Evolutionary conservation across 208 protist species (phyloP), one percentile per base, ranked within the genome.

Genomic region (Trypanosoma boissoni): DNA sequence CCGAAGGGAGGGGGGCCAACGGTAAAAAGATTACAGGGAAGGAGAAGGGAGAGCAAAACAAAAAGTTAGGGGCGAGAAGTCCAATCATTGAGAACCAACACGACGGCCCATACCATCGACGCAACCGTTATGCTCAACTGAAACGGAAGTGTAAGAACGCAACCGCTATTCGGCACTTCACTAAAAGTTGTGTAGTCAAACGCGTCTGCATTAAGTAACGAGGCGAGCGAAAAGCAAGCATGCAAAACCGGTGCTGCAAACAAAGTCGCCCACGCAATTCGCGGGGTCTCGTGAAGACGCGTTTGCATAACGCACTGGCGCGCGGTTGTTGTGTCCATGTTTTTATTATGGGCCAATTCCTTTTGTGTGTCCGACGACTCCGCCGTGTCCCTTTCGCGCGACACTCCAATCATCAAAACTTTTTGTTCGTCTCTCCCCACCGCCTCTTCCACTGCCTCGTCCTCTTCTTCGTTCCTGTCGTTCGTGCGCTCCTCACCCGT

Each of bases 51-150:
- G n/a, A n/a, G n/a, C n/a, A n/a, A n/a, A n/a, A n/a, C n/a, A n/a
- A n/a, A n/a, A n/a, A n/a, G n/a, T n/a, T n/a, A n/a, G n/a, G n/a
- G n/a, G n/a, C n/a, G 44, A 14, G 23, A 10, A 50, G 44, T 29
- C 8, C 14, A 50, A 50, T 81, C 85, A 76, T 44, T 74, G 26
- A 32, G 20, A n/a, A 60, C 14, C 20, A 68, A 1, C 14, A 2
- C 14, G 3, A 4, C 27, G n/a, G 68, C 75, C 64, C 67, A 80
- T 27, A 76, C 16, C 42, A 85, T 63, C 0, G 81, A 87, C 7
- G 69, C 64, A 0, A 67, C 9, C 23, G 80, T 83, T 23, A 87
- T 45, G 14, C 64, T 37, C 26, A 74, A 61, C 59, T 92, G 81
- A 58, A 85, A 55, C 6, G 72, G 73, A 14, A 88, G 46, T 41